Percentiles rank a stretch among this genome's conserved stretches.
Evolutionary conservation across 2,329 filamentous ascomycete species (phyloP).

Genomic region (Dothidotthia symphoricarpi): DNA sequence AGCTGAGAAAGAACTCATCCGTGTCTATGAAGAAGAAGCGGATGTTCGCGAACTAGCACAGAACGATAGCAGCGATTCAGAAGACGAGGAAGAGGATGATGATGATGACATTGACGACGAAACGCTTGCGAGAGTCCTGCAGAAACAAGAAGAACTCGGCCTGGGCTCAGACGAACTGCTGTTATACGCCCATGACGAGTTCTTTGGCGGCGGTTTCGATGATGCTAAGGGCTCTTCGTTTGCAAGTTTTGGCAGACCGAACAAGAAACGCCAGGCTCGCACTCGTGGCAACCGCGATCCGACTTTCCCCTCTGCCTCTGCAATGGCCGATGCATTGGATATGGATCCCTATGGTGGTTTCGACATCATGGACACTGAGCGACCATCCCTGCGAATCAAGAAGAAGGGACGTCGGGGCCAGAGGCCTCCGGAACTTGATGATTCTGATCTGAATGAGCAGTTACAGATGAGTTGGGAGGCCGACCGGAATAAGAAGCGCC

Average conservation of each 20-base stretch:
- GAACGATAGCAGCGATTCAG: constrained; percentile 31
- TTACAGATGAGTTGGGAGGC: constrained; percentile 45
- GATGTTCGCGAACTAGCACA: constrained; percentile 14
- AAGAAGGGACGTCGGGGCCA: constrained; percentile 61
- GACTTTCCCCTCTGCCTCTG: constrained; percentile 54
- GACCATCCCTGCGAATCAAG: constrained; percentile 65
- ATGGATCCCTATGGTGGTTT: constrained; percentile 65
- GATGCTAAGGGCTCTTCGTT: constrained; percentile 8
- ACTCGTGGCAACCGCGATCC: constrained; percentile 16
- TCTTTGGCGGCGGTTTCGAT: constrained; percentile 36
- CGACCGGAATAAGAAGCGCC: constrained; percentile 48
- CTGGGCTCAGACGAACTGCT: constrained; percentile 59
- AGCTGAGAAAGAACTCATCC: constrained; percentile 28
- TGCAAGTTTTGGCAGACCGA: constrained; percentile 27
- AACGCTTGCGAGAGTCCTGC: constrained; percentile 59
- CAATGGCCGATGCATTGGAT: constrained; percentile 60
- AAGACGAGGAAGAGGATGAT: constrained; percentile 45
- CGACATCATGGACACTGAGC: constrained; percentile 81
- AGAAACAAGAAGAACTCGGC: constrained; percentile 64
- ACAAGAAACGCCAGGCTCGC: constrained; percentile 22
- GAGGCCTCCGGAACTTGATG: constrained; percentile 48
- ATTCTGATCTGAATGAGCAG: constrained; percentile 45
- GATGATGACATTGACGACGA: constrained; percentile 56
- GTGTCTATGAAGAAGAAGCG: constrained; percentile 25
- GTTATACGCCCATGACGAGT: constrained; percentile 53